A percentile compares a stretch with the other conserved stretches of the same genome.
Evolutionary conservation across 208 protist species (phyloP).

Genomic region (Wallacemonas sp.): DNA sequence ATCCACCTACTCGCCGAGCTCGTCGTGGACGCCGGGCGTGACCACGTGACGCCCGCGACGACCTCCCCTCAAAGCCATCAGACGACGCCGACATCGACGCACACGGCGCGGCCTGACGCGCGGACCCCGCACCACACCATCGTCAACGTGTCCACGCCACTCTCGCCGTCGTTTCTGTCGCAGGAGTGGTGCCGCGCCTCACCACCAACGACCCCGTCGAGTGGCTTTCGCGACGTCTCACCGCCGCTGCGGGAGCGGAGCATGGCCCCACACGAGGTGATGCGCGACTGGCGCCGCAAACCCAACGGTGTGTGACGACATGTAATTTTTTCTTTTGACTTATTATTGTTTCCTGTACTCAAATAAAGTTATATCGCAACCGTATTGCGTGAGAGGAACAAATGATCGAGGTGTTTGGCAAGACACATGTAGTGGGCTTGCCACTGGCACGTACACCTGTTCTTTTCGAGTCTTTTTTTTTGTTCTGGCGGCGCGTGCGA

Average conservation of each 20-base stretch:
- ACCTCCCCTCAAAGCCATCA: too few species aligned
- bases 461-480: too few species aligned
- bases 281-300: conserved; percentile 9
- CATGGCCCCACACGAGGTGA: conserved; percentile 47
- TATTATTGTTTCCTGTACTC: neutral
- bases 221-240: conserved; percentile 29
- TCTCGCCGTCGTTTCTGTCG: neutral
- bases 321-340: neutral
- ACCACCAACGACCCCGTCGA: neutral
- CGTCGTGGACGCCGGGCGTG: conserved; percentile 9
- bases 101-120: too few species aligned
- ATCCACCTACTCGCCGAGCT: conserved; percentile 18
- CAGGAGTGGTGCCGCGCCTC: conserved; percentile 5
- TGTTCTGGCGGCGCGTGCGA: too few species aligned
- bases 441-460: too few species aligned
- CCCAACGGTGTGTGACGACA: neutral
- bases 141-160: neutral
- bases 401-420: too few species aligned
- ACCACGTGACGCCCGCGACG: neutral
- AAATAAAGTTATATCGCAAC: too few species aligned
- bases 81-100: neutral
- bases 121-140: neutral
- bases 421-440: too few species aligned
- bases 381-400: too few species aligned
- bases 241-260: conserved; percentile 54